These are phyloP conservation scores for Coprinopsis sp. DNA, from an alignment of 768 basidiomycete genomes.

Conservation along the genomic window DNA sequence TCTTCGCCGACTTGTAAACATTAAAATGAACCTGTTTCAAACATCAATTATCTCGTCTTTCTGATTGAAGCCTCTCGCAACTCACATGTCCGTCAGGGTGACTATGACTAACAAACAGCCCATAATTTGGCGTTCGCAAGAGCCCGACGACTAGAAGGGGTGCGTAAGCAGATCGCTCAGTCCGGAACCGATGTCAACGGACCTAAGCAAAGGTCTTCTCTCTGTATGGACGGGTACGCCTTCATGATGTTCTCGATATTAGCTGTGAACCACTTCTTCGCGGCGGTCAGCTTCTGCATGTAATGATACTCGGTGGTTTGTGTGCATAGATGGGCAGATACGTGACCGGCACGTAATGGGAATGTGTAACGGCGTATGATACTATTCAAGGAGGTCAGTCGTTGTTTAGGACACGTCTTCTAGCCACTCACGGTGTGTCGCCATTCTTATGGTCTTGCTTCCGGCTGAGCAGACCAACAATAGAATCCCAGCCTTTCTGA, in stretches of 20 bases:
- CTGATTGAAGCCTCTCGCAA: too few relatives aligned
- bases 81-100: slow-evolving; percentile 43
- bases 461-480: slow-evolving; percentile 41
- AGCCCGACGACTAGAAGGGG: slow-evolving; percentile 54
- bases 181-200: not conserved
- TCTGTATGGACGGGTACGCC: slow-evolving; percentile 48
- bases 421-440: slow-evolving; percentile 31
- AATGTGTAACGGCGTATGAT: slow-evolving; percentile 54
- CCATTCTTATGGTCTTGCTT: slow-evolving; percentile 16
- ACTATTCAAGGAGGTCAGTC: slow-evolving; percentile 34
- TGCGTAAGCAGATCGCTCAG: not conserved
- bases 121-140: slow-evolving; percentile 67
- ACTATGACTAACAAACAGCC: slow-evolving; percentile 67
- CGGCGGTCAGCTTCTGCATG: slow-evolving; percentile 55
- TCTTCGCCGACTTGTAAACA: slow-evolving; percentile 48
- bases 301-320: slow-evolving; percentile 70
- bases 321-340: slow-evolving; percentile 60
- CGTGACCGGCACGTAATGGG: slow-evolving; percentile 60
- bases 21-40: slow-evolving; percentile 67
- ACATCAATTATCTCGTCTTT: too few relatives aligned
- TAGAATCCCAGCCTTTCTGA: slow-evolving; percentile 45
- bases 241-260: slow-evolving; percentile 63
- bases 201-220: slow-evolving; percentile 58
- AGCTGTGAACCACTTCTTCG: slow-evolving; percentile 69
- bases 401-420: not conserved